Base-by-base conservation (phyloP, 2,329 filamentous ascomycete genomes). In the Verticillium tricorpus region DNA sequence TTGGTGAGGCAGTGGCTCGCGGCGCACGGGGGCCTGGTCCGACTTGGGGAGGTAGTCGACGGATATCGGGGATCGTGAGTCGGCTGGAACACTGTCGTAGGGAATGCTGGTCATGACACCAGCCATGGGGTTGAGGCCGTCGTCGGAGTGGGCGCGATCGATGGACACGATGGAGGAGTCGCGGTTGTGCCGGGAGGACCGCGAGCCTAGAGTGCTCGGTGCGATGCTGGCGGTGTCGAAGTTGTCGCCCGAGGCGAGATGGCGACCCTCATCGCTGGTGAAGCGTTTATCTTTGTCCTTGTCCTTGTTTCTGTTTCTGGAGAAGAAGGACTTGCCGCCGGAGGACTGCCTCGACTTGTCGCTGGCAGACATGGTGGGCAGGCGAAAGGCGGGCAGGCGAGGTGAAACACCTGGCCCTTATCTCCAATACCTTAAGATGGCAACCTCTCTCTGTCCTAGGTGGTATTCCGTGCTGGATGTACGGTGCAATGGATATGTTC, bases 41-140 rank as follows among this genome's bases (percentile, higher is more conserved):
- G 83, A 77, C 71, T 86, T 85, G 58, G 89, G 88, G 54, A 92
- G 79, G 71, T 90, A 91, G 56, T 96, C 90, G 70, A 91, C 82
- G 45, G 89, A 78, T 62, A 92, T 84, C 5, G 92, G 89, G 28
- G 88, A 89, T 71, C 86, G 87, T 57, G 83, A 84, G 73, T 91
- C 89, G 60, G 84, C 73, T 58, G 83, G 73, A 34, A 89, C 81
- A 69, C 80, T 87, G 68, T 96, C 91, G 79, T 96, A 96, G 35
- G 93, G 92, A 66, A 97, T 93, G 32, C 91, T 89, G 37, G 92
- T 92, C 71, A 97, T 92, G 62, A 94, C 86, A 62, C 92, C 93
- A 37, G 92, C 89, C 72, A 87, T 89, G 79, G 88, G 88, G 71
- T 90, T 89, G 64, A 93, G 77, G 63, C 86, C 88, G 57, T 89